phyloP scores from a whole-genome alignment of 805 yeast genomes.

The Suhomyces prunicola region DNA sequence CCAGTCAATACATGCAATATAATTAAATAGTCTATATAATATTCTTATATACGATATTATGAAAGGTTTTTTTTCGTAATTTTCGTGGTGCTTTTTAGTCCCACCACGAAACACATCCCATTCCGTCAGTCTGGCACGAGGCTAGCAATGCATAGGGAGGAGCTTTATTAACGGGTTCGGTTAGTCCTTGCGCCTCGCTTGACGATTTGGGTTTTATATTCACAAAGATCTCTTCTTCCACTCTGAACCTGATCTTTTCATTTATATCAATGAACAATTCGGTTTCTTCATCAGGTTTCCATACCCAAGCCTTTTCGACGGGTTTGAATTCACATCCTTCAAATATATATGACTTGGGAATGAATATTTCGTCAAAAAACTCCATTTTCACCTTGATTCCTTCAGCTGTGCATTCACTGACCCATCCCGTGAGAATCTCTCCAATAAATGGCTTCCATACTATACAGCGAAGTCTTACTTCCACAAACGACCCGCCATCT shows the following conservation, averaged over 20 bases:
- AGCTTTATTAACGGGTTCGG: slow-evolving; percentile 38
- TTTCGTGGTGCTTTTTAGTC: slow-evolving; percentile 30
- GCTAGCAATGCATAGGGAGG: slow-evolving; percentile 87
- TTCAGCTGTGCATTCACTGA: slow-evolving; percentile 79
- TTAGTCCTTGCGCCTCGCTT: slow-evolving; percentile 42
- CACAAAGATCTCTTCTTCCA: slow-evolving; percentile 83
- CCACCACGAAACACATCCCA: slow-evolving; percentile 98
- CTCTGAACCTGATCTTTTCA: slow-evolving; percentile 87
- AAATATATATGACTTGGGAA: slow-evolving; percentile 79
- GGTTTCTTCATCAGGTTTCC: slow-evolving; percentile 76
- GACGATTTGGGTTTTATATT: slow-evolving; percentile 80
- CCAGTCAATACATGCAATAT: slow-evolving; percentile 98
- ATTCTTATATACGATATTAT: neutral
- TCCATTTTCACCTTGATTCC: slow-evolving; percentile 85
- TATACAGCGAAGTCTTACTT: slow-evolving; percentile 68
- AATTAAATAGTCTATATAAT: slow-evolving; percentile 44
- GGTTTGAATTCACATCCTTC: slow-evolving; percentile 67
- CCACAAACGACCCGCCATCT: slow-evolving; percentile 84
- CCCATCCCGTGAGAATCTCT: slow-evolving; percentile 90
- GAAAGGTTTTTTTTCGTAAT: no score
- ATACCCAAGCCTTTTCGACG: slow-evolving; percentile 92
- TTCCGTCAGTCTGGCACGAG: slow-evolving; percentile 92
- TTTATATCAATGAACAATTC: slow-evolving; percentile 82
- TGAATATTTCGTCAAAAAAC: slow-evolving; percentile 87
- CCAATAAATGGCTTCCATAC: slow-evolving; percentile 95